These are phyloP conservation scores for Chaetomium sp. DNA, from an alignment of 2,329 filamentous ascomycete genomes.

Conservation along the genomic window DNA sequence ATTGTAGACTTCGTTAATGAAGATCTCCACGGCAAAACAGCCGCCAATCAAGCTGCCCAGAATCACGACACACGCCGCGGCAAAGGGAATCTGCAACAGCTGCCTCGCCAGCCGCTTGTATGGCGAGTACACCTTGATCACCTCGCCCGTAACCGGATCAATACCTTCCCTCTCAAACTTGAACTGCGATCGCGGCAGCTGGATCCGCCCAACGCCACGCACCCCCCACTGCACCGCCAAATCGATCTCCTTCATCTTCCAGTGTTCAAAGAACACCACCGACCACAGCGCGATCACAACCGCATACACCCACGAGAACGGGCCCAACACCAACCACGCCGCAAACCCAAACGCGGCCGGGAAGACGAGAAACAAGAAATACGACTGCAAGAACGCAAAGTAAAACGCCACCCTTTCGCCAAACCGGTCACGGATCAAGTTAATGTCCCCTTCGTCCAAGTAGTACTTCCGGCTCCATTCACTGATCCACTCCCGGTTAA, in stretches of 20 bases:
- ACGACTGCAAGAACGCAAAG: constrained; percentile 88
- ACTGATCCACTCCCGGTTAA: constrained; percentile 71
- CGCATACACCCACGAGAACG: constrained; percentile 77
- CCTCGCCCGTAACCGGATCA: constrained; percentile 78
- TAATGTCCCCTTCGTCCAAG: constrained; percentile 59
- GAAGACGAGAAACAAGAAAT: constrained; percentile 79
- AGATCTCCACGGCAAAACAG: constrained; percentile 90
- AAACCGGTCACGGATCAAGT: constrained; percentile 68
- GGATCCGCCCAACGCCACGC: constrained; percentile 73
- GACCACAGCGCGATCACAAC: constrained; percentile 78
- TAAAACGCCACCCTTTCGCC: constrained; percentile 88
- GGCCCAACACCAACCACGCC: constrained; percentile 75
- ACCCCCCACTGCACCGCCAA: constrained; percentile 85
- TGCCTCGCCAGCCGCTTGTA: constrained; percentile 71
- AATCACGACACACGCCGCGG: constrained; percentile 61
- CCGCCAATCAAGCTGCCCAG: constrained; percentile 77
- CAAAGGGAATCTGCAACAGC: constrained; percentile 78
- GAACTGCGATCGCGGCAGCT: constrained; percentile 72
- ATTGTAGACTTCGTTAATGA: constrained; percentile 88
- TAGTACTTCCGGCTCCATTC: constrained; percentile 67
- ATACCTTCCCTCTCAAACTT: constrained; percentile 67
- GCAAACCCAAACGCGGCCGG: constrained; percentile 71
- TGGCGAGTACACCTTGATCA: constrained; percentile 66
- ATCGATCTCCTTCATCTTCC: constrained; percentile 89
- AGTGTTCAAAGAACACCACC: constrained; percentile 86